Conservation (phyloP, 805 yeast species). For the Myxozyma sirexii region DNA sequence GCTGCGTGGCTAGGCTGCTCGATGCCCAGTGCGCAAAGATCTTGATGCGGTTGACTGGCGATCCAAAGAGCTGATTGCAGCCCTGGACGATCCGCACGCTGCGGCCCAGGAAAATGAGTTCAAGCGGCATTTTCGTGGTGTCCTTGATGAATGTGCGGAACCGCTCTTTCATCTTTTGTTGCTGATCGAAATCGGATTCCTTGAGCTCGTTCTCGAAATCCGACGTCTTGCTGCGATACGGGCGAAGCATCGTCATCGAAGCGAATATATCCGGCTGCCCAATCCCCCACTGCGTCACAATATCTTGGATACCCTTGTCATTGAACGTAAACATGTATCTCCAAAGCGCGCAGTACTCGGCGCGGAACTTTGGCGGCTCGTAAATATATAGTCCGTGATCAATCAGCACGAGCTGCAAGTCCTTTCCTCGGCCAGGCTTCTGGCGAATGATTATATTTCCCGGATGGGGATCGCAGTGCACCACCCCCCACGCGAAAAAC, state of each 20-base stretch:
- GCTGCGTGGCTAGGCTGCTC: constrained; percentile 19
- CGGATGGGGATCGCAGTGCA: constrained; percentile 81
- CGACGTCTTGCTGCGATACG: constrained; percentile 38
- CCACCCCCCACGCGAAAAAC: constrained; percentile 66
- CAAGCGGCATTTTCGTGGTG: constrained; percentile 66
- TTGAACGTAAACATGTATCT: constrained; percentile 59
- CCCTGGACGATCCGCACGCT: constrained; percentile 77
- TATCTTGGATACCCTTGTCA: constrained; percentile 49
- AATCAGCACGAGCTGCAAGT: constrained; percentile 51
- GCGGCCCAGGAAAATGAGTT: constrained; percentile 64
- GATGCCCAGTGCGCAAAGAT: constrained; percentile 61
- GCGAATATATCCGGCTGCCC: constrained; percentile 65
- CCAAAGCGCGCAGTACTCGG: constrained; percentile 67
- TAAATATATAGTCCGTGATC: constrained; percentile 76
- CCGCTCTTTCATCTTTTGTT: constrained; percentile 50
- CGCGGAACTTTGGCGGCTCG: constrained; percentile 54
- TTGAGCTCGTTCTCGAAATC: background rate
- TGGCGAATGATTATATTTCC: constrained; percentile 67
- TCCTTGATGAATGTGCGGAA: constrained; percentile 62
- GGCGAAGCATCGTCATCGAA: constrained; percentile 55
- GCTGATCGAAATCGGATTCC: constrained; percentile 46
- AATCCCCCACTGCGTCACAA: constrained; percentile 69
- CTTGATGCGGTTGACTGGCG: constrained; percentile 75
- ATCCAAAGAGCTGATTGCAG: constrained; percentile 62
- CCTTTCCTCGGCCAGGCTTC: constrained; percentile 46